Conservation (phyloP, 2,329 filamentous ascomycete genomes). For the Diaporthe batatas region DNA sequence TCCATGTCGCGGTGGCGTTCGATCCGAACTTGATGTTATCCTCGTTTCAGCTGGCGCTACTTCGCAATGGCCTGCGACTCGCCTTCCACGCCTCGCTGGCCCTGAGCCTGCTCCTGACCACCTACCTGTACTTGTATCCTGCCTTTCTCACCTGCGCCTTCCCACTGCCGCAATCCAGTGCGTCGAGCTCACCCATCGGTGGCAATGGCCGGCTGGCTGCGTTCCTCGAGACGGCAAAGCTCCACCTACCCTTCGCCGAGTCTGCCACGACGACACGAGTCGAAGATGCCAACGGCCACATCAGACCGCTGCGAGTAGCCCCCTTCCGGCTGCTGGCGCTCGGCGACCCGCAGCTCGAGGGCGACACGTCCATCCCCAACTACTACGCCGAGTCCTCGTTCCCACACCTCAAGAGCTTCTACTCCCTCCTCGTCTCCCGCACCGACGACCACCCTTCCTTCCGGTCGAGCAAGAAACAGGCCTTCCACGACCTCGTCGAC, state of each 20-base stretch:
- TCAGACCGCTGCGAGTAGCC: conserved; percentile 58
- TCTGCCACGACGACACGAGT: conserved; percentile 42
- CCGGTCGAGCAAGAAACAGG: conserved; percentile 65
- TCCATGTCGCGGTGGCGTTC: conserved; percentile 39
- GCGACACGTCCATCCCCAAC: conserved; percentile 84
- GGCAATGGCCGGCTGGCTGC: conserved; percentile 45
- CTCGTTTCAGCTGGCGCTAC: conserved; percentile 61
- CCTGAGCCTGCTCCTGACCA: conserved; percentile 70
- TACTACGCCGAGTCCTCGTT: conserved; percentile 63
- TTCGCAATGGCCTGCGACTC: conserved; percentile 69
- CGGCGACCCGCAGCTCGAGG: conserved; percentile 94
- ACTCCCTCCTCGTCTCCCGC: conserved; percentile 55
- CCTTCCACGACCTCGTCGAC: conserved; percentile 71
- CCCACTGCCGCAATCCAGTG: conserved; percentile 64
- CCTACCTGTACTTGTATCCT: conserved; percentile 91
- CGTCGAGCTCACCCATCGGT: conserved; percentile 25
- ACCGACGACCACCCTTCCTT: conserved; percentile 53
- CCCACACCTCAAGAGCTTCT: conserved; percentile 64
- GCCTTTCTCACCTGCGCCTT: conserved; percentile 85
- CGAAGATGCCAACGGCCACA: conserved; percentile 42
- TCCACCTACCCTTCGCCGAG: conserved; percentile 56
- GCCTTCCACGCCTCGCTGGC: conserved; percentile 76
- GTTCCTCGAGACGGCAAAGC: conserved; percentile 56
- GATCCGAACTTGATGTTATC: conserved; percentile 63
- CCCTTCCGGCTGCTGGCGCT: conserved; percentile 90